Evolutionary conservation across 2,329 filamentous ascomycete species (phyloP).

Genomic region (Trichoderma harzianum): DNA sequence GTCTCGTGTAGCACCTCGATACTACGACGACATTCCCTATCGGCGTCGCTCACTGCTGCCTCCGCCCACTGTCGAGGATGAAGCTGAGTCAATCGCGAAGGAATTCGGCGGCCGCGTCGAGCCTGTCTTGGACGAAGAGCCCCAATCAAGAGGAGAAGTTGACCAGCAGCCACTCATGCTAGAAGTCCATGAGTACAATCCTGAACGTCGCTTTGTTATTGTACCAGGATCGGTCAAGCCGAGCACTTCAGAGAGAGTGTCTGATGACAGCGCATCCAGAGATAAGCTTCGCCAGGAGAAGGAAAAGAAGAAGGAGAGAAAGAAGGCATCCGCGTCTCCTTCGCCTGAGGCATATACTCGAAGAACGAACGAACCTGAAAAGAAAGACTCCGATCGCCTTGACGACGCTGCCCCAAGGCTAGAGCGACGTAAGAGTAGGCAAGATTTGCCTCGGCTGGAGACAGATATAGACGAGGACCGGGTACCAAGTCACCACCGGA

Average conservation of each 20-base stretch:
- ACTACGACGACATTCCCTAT: conserved; percentile 12
- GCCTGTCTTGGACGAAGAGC: conserved; percentile 47
- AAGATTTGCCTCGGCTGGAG: conserved; percentile 44
- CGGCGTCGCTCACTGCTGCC: conserved; percentile 48
- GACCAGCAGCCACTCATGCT: conserved; percentile 68
- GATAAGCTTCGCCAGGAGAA: conserved; percentile 23
- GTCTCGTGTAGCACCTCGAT: conserved; percentile 8
- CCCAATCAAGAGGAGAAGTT: conserved; percentile 58
- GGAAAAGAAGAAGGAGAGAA: background rate
- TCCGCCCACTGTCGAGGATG: conserved; percentile 66
- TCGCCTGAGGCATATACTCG: background rate
- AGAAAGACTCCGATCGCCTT: background rate
- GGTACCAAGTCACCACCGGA: conserved; percentile 33
- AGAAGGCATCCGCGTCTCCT: background rate
- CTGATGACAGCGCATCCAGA: conserved; percentile 27
- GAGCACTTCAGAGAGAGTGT: conserved; percentile 11
- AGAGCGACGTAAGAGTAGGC: conserved; percentile 33
- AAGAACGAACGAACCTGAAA: background rate
- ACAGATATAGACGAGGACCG: conserved; percentile 36
- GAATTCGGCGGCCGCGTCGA: conserved; percentile 48
- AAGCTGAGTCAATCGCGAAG: conserved; percentile 57
- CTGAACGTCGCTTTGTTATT: conserved; percentile 64
- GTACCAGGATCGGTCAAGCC: conserved; percentile 37
- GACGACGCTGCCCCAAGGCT: conserved; percentile 9
- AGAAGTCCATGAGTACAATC: conserved; percentile 57